phyloP scores from a whole-genome alignment of 768 basidiomycete species.

The Dacryopinax primogenitus region DNA sequence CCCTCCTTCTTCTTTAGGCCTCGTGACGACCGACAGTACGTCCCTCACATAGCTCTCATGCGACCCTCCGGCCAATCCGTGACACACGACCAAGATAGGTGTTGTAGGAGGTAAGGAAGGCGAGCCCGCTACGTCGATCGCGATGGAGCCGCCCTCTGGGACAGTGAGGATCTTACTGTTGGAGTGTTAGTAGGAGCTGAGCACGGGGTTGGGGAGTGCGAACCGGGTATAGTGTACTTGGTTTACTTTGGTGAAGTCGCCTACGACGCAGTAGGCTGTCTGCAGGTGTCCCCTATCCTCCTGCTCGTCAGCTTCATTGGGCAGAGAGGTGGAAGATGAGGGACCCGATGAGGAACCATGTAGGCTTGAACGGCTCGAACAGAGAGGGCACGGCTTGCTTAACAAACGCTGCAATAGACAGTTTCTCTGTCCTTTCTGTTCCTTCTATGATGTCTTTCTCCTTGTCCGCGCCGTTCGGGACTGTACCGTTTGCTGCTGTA shows the following conservation, averaged over 20 bases:
- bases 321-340: no score
- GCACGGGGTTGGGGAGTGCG: slow-evolving; percentile 10
- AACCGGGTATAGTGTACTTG: slow-evolving; percentile 29
- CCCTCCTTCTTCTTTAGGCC: slow-evolving; percentile 60
- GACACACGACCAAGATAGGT: slow-evolving; percentile 34
- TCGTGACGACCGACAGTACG: slow-evolving; percentile 56
- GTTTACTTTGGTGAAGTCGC: slow-evolving; percentile 30
- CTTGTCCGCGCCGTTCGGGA: no score
- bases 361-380: no score
- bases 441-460: no score
- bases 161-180: slow-evolving; percentile 28
- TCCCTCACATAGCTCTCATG: slow-evolving; percentile 84
- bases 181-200: slow-evolving; percentile 13
- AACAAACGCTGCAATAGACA: no score
- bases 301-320: no score
- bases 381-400: no score
- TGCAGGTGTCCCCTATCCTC: slow-evolving; percentile 31
- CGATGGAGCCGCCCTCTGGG: slow-evolving; percentile 33
- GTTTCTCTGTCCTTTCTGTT: no score
- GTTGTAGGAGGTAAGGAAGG: slow-evolving; percentile 17
- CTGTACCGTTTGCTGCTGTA: no score
- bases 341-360: no score
- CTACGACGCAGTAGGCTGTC: slow-evolving; percentile 29
- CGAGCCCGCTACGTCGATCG: slow-evolving; percentile 22
- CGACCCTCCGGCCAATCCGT: slow-evolving; percentile 47